Evolutionary conservation across 306 rosid genomes (phyloP).

Genomic region (Inga laurina): DNA sequence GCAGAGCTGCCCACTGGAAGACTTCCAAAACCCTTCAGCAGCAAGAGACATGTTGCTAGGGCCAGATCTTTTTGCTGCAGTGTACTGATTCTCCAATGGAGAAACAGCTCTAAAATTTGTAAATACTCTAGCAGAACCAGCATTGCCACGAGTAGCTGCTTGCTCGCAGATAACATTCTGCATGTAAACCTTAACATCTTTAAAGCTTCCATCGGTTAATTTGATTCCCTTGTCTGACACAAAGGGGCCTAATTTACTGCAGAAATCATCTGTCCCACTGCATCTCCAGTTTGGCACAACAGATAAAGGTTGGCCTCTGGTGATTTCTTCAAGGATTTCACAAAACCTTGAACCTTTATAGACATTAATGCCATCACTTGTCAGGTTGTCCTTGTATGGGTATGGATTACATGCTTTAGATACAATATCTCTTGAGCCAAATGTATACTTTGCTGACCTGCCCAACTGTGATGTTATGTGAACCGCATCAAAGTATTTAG

Average conservation of each 20-base stretch:
- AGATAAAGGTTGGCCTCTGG: constrained; percentile 59
- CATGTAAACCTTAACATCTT: constrained; percentile 67
- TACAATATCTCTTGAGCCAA: constrained; percentile 52
- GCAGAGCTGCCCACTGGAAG: constrained; percentile 92
- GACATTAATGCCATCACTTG: constrained; percentile 41
- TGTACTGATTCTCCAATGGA: constrained; percentile 65
- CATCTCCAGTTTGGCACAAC: constrained; percentile 90
- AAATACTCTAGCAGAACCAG: constrained; percentile 68
- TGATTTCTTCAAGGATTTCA: constrained; percentile 68
- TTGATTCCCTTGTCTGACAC: constrained; percentile 60
- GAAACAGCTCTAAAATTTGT: constrained; percentile 79
- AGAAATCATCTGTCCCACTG: constrained; percentile 62
- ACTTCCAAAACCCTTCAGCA: constrained; percentile 90
- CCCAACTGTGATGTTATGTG: constrained; percentile 72
- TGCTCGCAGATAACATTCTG: constrained; percentile 71
- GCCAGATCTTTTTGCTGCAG: constrained; percentile 72
- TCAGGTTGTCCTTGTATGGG: constrained; percentile 58
- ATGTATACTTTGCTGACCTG: constrained; percentile 48
- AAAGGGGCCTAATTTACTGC: constrained; percentile 84
- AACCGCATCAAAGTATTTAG: constrained; percentile 73
- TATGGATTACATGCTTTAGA: constrained; percentile 81
- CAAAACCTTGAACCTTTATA: constrained; percentile 66
- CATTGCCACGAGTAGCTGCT: constrained; percentile 27
- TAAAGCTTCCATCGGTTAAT: constrained; percentile 75
- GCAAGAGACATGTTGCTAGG: constrained; percentile 70